A percentile compares a stretch with the other conserved stretches of the same genome.
phyloP scores from a whole-genome alignment of 352 stramenopile species.

The Phytophthora cactorum region DNA sequence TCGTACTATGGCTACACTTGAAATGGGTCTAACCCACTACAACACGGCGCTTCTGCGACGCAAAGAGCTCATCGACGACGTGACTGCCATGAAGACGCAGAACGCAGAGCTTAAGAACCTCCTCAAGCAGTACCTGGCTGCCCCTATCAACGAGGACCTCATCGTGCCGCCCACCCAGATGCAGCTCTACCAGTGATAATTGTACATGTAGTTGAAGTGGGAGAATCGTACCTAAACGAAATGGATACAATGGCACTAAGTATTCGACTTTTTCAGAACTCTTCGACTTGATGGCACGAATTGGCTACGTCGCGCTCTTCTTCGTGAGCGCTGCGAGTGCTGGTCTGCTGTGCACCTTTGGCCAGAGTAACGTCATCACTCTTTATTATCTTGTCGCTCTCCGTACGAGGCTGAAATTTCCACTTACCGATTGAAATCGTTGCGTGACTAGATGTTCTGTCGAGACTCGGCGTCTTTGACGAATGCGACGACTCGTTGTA shows the following conservation, averaged over 20 bases:
- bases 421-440: neutral
- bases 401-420: neutral
- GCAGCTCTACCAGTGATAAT: constrained; percentile 64
- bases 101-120: constrained; percentile 92
- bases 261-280: neutral
- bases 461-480: constrained; percentile 49
- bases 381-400: neutral
- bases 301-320: constrained; percentile 72
- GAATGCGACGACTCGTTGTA: constrained; percentile 49
- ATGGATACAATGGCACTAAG: constrained; percentile 7
- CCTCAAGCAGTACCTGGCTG: constrained; percentile 90
- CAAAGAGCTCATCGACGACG: constrained; percentile 83
- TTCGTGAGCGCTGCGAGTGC: constrained; percentile 64
- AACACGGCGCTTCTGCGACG: constrained; percentile 80
- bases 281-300: constrained; percentile 30
- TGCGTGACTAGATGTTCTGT: constrained; percentile 35
- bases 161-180: constrained; percentile 88
- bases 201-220: constrained; percentile 7
- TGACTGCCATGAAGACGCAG: constrained; percentile 78
- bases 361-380: constrained; percentile 42
- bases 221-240: constrained; percentile 3
- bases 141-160: constrained; percentile 84
- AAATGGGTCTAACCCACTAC: constrained; percentile 86
- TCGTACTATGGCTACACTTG: constrained; percentile 83
- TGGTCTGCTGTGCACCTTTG: constrained; percentile 64